Conservation (phyloP, 371 early-diverging fungal species). For the Apophysomyces variabilis region DNA sequence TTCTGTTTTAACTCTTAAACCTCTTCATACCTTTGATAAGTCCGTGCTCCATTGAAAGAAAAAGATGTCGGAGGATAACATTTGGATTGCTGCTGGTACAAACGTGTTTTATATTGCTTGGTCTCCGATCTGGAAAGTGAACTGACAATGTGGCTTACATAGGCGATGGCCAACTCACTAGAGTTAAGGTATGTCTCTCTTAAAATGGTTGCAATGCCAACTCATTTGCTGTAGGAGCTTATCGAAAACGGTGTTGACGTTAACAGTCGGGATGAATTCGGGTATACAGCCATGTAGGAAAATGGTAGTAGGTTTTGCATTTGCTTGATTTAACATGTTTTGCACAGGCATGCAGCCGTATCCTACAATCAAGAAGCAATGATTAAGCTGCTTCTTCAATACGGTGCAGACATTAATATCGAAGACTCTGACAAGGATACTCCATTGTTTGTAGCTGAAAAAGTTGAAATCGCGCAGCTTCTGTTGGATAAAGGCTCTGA, state of each 20-base stretch:
- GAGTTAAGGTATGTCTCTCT: conserved; percentile 39
- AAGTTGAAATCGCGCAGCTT: conserved; percentile 70
- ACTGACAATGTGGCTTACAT: background rate
- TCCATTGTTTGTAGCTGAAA: conserved; percentile 84
- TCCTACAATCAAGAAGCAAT: conserved; percentile 67
- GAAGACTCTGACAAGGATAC: conserved; percentile 86
- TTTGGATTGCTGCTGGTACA: conserved; percentile 57
- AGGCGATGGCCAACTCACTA: conserved; percentile 53
- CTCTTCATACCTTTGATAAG: too few relatives aligned
- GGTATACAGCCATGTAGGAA: conserved; percentile 73
- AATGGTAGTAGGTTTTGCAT: background rate
- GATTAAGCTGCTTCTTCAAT: conserved; percentile 55
- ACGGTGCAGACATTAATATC: conserved; percentile 68
- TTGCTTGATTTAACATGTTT: background rate
- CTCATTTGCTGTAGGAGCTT: conserved; percentile 34
- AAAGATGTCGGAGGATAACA: conserved; percentile 25
- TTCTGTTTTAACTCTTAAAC: too few relatives aligned
- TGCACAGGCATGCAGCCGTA: conserved; percentile 67
- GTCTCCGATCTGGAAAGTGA: background rate
- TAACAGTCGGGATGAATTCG: conserved; percentile 71
- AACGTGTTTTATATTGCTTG: background rate
- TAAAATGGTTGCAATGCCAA: background rate
- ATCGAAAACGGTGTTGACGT: conserved; percentile 50
- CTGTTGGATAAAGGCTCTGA: conserved; percentile 79
- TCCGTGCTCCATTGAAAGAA: too few relatives aligned